Conservation (phyloP, 805 yeast genomes). For the Wickerhamomyces sydowiorum region DNA sequence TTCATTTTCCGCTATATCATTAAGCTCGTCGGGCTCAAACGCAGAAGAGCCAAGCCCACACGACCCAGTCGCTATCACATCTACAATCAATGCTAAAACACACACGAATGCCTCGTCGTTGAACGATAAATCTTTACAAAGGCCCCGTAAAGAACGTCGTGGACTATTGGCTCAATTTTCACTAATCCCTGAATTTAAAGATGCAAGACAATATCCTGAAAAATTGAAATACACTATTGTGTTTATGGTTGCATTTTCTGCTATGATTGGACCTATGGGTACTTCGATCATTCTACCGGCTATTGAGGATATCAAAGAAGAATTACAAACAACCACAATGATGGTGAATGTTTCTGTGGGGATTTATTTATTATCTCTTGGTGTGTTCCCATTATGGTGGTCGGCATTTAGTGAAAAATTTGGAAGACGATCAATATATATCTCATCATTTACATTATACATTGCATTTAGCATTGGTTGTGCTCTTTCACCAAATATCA, state of each 20-base stretch:
- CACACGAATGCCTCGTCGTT: constrained; percentile 1
- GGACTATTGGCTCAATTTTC: constrained; percentile 52
- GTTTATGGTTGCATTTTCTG: constrained; percentile 63
- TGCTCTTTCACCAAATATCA: constrained; percentile 56
- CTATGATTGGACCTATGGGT: constrained; percentile 85
- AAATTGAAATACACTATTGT: constrained; percentile 49
- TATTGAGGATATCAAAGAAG: constrained; percentile 48
- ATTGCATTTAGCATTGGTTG: constrained; percentile 68
- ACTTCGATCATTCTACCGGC: constrained; percentile 82
- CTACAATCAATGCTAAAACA: not conserved
- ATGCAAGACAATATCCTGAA: constrained; percentile 59
- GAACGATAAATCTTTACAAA: constrained; percentile 5
- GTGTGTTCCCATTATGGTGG: constrained; percentile 88
- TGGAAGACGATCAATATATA: constrained; percentile 72
- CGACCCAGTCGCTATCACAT: constrained; percentile 21
- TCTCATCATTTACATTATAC: constrained; percentile 59
- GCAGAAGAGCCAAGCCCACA: constrained; percentile 20
- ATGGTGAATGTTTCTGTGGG: constrained; percentile 78
- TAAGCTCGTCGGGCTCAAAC: not conserved
- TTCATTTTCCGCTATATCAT: not conserved
- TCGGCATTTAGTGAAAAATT: constrained; percentile 67
- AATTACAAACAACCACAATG: constrained; percentile 49
- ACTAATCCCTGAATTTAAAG: constrained; percentile 62
- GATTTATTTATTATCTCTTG: constrained; percentile 65
- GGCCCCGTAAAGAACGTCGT: constrained; percentile 26